phyloP scores from a whole-genome alignment of 768 basidiomycete genomes.

The Psilocybe subaeruginosa region DNA sequence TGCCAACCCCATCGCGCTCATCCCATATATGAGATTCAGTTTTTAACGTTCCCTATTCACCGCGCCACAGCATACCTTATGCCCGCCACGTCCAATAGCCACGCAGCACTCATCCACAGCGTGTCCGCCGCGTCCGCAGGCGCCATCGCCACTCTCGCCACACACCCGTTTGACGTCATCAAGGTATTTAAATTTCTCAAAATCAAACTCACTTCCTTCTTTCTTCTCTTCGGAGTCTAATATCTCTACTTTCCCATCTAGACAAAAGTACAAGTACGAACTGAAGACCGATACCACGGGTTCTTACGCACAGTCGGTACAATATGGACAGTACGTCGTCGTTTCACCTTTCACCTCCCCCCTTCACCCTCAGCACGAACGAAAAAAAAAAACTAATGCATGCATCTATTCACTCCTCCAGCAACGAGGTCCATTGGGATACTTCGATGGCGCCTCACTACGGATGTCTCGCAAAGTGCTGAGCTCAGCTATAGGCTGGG shows the following conservation, averaged over 20 bases:
- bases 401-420: conserved; percentile 28
- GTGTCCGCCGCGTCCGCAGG: conserved; percentile 81
- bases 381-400: no score
- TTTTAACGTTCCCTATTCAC: conserved; percentile 5
- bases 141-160: conserved; percentile 79
- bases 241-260: conserved; percentile 26
- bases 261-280: conserved; percentile 94
- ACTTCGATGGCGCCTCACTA: conserved; percentile 85
- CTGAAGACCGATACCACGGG: conserved; percentile 73
- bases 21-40: background rate
- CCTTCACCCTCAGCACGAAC: no score
- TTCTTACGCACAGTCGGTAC: conserved; percentile 64
- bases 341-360: background rate
- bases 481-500: conserved; percentile 92
- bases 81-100: conserved; percentile 43
- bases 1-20: conserved; percentile 2
- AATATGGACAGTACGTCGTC: conserved; percentile 64
- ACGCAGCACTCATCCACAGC: conserved; percentile 59
- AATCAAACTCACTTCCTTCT: background rate
- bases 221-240: background rate
- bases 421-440: conserved; percentile 81
- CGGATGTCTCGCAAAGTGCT: conserved; percentile 85
- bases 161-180: conserved; percentile 93
- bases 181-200: conserved; percentile 55
- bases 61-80: conserved; percentile 39